phyloP scores from a whole-genome alignment of 257 asterid genomes.

The Jasminum sambac region DNA sequence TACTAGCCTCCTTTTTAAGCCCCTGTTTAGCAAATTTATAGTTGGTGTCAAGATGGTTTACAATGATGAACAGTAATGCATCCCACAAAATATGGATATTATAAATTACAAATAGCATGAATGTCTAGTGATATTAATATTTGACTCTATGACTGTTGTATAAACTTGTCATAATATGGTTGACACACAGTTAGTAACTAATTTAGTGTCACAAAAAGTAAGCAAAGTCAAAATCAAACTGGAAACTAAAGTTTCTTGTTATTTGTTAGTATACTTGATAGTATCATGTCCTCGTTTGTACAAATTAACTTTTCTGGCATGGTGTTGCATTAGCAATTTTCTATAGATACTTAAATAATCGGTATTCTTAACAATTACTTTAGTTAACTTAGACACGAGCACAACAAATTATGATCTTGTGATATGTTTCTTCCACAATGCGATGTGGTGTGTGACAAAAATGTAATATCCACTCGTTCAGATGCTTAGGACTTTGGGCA shows the following conservation, averaged over 20 bases:
- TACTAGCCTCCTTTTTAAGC: not conserved
- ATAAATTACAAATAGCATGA: too few relatives aligned
- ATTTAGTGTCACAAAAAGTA: not conserved
- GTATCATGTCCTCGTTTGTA: not conserved
- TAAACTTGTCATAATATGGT: too few relatives aligned
- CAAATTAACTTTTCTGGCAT: not conserved
- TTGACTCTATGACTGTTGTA: too few relatives aligned
- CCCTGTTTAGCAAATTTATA: too few relatives aligned
- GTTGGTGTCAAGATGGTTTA: too few relatives aligned
- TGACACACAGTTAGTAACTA: too few relatives aligned
- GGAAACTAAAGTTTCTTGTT: not conserved
- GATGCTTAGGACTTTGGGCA: not conserved
- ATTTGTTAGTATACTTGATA: not conserved
- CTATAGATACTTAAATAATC: not conserved
- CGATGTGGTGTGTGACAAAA: not conserved
- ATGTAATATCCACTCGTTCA: not conserved
- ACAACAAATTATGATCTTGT: not conserved
- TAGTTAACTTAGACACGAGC: not conserved
- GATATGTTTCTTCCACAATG: not conserved
- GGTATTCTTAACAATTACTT: not conserved
- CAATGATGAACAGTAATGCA: too few relatives aligned
- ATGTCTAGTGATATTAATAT: too few relatives aligned
- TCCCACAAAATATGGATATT: too few relatives aligned
- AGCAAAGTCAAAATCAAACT: not conserved
- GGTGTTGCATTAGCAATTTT: not conserved